These are phyloP conservation scores for Porogramme epimiltina DNA, from an alignment of 1,284 basidiomycete species.

Conservation along the genomic window DNA sequence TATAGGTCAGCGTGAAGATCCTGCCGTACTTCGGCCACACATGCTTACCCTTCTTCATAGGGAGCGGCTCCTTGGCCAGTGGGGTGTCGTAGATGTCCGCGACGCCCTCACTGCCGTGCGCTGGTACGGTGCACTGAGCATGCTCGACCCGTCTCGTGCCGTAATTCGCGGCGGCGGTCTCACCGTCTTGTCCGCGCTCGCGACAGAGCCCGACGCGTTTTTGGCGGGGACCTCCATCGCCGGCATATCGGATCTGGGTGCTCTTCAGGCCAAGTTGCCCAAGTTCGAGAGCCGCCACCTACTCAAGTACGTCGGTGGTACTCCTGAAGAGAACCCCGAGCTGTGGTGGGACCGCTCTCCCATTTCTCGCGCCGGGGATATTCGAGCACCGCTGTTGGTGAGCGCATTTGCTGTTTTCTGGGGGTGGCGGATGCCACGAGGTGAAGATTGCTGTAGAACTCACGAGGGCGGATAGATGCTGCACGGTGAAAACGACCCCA, in stretches of 20 bases:
- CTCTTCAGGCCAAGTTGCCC: conserved; percentile 41
- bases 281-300: conserved; percentile 47
- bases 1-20: conserved; percentile 37
- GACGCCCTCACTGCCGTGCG: conserved; percentile 55
- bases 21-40: conserved; percentile 1
- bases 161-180: conserved; percentile 53
- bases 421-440: neutral
- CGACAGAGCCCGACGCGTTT: conserved; percentile 25
- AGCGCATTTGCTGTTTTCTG: conserved; percentile 3
- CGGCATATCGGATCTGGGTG: conserved; percentile 41
- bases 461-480: no score
- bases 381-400: conserved; percentile 44
- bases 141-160: conserved; percentile 52
- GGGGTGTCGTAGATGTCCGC: conserved; percentile 62
- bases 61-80: conserved; percentile 52
- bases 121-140: conserved; percentile 38
- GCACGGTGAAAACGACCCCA: conserved; percentile 32
- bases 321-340: conserved; percentile 37
- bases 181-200: conserved; percentile 41
- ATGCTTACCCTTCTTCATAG: conserved; percentile 26
- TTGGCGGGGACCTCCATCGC: conserved; percentile 38
- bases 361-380: conserved; percentile 40
- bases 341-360: conserved; percentile 45
- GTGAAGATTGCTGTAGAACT: no score
- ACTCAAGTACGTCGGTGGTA: conserved; percentile 45